phyloP scores from a whole-genome alignment of 2,329 filamentous ascomycete species.

The Hymenotorrendiella dingleyae region DNA sequence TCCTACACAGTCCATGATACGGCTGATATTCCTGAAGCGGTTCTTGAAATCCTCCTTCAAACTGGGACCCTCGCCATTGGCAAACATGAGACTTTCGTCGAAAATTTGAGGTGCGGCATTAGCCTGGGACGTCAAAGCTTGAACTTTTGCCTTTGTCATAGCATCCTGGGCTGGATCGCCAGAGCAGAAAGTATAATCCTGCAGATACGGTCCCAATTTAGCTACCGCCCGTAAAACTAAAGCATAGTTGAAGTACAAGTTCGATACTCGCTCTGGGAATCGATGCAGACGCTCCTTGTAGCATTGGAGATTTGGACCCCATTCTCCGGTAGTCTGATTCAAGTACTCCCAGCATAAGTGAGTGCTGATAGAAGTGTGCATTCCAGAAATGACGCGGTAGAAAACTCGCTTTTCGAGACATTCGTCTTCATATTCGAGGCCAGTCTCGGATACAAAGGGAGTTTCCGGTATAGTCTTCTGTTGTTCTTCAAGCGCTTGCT shows the following conservation, averaged over 20 bases:
- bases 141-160: conserved; percentile 74
- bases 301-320: conserved; percentile 85
- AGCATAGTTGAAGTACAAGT: conserved; percentile 98
- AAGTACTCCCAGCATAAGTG: conserved; percentile 95
- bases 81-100: conserved; percentile 94
- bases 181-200: conserved; percentile 83
- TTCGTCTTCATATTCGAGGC: conserved; percentile 77
- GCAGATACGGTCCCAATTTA: conserved; percentile 78
- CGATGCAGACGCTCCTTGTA: conserved; percentile 81
- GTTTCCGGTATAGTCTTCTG: conserved; percentile 48
- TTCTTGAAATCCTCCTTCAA: conserved; percentile 97
- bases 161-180: conserved; percentile 75
- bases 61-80: conserved; percentile 64
- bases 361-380: conserved; percentile 96
- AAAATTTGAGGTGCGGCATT: conserved; percentile 75
- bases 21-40: conserved; percentile 92
- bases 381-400: conserved; percentile 88
- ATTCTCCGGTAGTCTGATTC: conserved; percentile 89
- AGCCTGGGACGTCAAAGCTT: conserved; percentile 66
- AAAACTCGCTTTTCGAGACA: conserved; percentile 99
- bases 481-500: conserved; percentile 56
- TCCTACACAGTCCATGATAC: conserved; percentile 97
- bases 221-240: conserved; percentile 86
- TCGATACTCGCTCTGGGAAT: conserved; percentile 86
- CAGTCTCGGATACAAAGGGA: conserved; percentile 55